Base-by-base conservation (phyloP, 495 filamentous ascomycete genomes). In the Hypoxylon subgilvum region DNA sequence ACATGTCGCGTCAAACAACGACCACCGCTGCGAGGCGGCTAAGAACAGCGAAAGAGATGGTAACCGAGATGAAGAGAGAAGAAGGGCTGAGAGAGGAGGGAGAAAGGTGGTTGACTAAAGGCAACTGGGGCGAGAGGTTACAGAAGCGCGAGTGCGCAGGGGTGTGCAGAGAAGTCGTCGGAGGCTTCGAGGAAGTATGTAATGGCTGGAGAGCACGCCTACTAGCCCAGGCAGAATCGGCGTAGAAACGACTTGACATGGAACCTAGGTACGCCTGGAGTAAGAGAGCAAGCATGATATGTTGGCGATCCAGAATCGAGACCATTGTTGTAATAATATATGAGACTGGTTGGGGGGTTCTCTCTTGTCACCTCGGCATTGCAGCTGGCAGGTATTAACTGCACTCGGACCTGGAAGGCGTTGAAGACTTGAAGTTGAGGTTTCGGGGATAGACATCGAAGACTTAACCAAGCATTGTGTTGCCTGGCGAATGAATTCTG, bases 1-100 rank as follows among this genome's bases (percentile, higher is more conserved):
- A 97, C 72, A 96, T 97, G 86, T 88, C 85, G n/a, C 84, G 90
- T 2, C 94, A 98, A 68, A 86, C 89, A 0, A 92, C 88, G 1
- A 86, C 85, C 1, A 86, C 85, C 0, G 94, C 94, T 8, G 85
- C 87, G 3, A 80, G 94, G 23, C 76, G 88, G 23, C 75, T 97
- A 23, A 81, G 86, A 45, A 86, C 82, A 25, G 90, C 89, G 0
- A 86, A 85, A 44, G 91, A 93, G 65, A 81, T 91, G 27, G 88
- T 96, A 2, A 84, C 85, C 0, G 92, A 97, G 63, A 83, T 96
- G 74, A 81, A 86, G 30, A 83, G 83, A 18, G 94, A 97, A 63
- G 83, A 88, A 47, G 92, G 96, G 67, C 77, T 84, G 19, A 82
- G 83, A 27, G 92, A 97, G 63, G 85, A 91, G 63, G 91, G 90